phyloP scores from a whole-genome alignment of 306 rosid species.

The Cucurbita pepo region DNA sequence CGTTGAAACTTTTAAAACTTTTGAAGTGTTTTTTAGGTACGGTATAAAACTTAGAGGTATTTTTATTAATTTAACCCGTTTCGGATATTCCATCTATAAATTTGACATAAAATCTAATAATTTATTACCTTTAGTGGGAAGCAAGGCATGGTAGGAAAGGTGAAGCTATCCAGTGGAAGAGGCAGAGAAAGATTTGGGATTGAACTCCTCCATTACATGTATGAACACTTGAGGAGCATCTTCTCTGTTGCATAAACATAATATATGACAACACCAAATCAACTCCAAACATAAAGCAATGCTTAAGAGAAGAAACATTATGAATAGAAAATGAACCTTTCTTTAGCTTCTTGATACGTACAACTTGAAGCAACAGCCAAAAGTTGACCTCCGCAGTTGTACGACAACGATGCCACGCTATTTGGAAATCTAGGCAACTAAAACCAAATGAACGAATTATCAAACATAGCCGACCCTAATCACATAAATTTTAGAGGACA shows the following conservation, averaged over 20 bases:
- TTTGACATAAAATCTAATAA: background rate
- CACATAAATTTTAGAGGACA: background rate
- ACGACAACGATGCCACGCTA: conserved; percentile 62
- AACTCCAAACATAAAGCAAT: background rate
- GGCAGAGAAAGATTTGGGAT: conserved; percentile 19
- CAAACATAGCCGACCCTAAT: too few species aligned
- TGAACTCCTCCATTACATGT: conserved; percentile 23
- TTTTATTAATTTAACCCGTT: too few species aligned
- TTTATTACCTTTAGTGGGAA: conserved; percentile 19
- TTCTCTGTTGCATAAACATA: conserved; percentile 27
- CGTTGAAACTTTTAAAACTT: too few species aligned
- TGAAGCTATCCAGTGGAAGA: conserved; percentile 23
- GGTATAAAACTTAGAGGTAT: too few species aligned
- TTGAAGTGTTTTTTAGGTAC: too few species aligned
- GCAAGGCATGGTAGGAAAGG: background rate
- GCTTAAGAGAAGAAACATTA: background rate
- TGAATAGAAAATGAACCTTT: conserved; percentile 28
- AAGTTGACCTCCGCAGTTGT: conserved; percentile 50
- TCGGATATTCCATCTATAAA: too few species aligned
- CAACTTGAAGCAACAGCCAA: conserved; percentile 78
- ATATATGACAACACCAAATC: background rate
- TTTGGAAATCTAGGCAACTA: conserved; percentile 53
- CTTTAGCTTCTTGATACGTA: conserved; percentile 63
- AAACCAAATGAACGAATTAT: conserved; percentile 4
- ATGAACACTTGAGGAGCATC: conserved; percentile 53